Conservation (phyloP, 2,329 filamentous ascomycete species). For the Penicillium corylophilum region DNA sequence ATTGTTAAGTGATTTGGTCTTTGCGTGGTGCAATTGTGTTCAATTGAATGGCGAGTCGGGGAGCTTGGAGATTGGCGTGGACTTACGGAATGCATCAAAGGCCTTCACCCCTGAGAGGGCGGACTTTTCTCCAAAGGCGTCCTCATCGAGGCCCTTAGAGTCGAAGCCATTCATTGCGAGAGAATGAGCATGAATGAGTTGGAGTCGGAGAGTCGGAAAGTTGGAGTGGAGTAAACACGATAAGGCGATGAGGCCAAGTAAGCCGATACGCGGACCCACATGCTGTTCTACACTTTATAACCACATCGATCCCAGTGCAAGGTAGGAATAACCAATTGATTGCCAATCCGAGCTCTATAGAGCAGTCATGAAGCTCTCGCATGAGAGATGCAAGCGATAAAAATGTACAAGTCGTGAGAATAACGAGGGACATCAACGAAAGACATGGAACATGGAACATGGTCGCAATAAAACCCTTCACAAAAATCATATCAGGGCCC, state of each 20-base stretch:
- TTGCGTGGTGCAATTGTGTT: neutral
- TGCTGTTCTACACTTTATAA: neutral
- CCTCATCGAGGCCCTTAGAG: conserved; percentile 70
- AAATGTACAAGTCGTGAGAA: conserved; percentile 27
- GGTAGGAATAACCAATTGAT: conserved; percentile 8
- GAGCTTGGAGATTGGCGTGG: neutral
- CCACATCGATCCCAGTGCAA: too few relatives aligned
- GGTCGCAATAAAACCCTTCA: conserved; percentile 13
- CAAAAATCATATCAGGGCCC: conserved; percentile 21
- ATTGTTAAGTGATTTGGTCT: neutral
- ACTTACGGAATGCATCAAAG: conserved; percentile 95
- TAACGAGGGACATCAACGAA: conserved; percentile 23
- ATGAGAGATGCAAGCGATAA: conserved; percentile 24
- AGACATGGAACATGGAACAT: conserved; percentile 9
- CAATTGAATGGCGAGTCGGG: neutral
- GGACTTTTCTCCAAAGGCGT: conserved; percentile 72
- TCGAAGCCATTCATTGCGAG: conserved; percentile 74
- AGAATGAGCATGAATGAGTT: conserved; percentile 28
- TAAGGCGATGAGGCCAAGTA: conserved; percentile 32
- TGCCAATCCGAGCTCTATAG: conserved; percentile 20
- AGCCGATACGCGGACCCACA: conserved; percentile 14
- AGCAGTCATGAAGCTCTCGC: conserved; percentile 13
- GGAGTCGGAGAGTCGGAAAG: conserved; percentile 3
- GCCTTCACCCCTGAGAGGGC: conserved; percentile 65
- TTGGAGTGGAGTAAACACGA: conserved; percentile 21